These are phyloP conservation scores for Trametes cinnabarina DNA, from an alignment of 768 basidiomycete genomes.

Conservation along the genomic window DNA sequence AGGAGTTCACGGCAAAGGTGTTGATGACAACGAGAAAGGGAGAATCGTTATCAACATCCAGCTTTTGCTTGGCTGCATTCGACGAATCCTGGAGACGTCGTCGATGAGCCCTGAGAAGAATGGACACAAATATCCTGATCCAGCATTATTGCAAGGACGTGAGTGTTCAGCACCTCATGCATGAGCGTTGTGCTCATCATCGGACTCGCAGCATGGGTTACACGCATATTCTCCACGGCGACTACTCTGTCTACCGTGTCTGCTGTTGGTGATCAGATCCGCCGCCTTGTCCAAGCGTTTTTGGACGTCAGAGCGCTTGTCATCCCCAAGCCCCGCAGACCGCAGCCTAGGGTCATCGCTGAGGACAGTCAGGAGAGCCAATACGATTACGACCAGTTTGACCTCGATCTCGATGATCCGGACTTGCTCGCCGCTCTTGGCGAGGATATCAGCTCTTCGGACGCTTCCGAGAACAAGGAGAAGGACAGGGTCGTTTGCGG, in stretches of 20 bases:
- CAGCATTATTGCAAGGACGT: constrained; percentile 55
- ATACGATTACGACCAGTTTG: constrained; percentile 64
- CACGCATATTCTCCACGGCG: constrained; percentile 44
- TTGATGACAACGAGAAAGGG: constrained; percentile 12
- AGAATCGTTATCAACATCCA: constrained; percentile 42
- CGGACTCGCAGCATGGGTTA: constrained; percentile 53
- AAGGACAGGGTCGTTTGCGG: constrained; percentile 51
- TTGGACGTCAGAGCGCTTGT: constrained; percentile 53
- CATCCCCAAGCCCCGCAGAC: constrained; percentile 43
- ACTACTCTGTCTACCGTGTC: constrained; percentile 41
- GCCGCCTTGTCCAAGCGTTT: constrained; percentile 57
- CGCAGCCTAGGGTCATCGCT: constrained; percentile 23
- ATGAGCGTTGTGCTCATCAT: not conserved
- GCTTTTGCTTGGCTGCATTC: constrained; percentile 55
- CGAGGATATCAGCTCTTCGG: constrained; percentile 28
- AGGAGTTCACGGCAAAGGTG: constrained; percentile 21
- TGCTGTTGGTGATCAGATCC: constrained; percentile 53
- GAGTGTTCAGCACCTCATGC: constrained; percentile 25
- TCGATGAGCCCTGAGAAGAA: constrained; percentile 37
- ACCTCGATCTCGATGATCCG: constrained; percentile 62
- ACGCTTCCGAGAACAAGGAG: constrained; percentile 30
- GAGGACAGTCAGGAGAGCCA: constrained; percentile 69
- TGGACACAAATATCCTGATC: constrained; percentile 57
- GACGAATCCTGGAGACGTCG: constrained; percentile 46
- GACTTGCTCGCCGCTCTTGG: constrained; percentile 54